Evolutionary conservation across 768 basidiomycete species (phyloP).

Genomic region (Tulasnella sp.): DNA sequence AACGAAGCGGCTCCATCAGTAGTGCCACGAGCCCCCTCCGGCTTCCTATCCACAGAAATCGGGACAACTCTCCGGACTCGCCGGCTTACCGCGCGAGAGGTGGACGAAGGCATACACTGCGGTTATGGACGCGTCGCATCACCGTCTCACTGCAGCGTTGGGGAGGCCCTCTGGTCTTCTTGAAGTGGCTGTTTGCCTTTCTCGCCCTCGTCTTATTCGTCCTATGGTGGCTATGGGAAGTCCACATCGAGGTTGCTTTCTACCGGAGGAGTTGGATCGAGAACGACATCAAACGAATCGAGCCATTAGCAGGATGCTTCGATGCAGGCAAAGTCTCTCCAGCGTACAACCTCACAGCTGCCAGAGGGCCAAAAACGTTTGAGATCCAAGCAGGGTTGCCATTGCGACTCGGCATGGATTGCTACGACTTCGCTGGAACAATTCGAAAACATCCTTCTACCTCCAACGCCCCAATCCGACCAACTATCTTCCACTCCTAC

Average conservation of each 20-base stretch:
- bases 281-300: constrained; percentile 51
- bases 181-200: constrained; percentile 17
- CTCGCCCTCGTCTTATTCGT: constrained; percentile 41
- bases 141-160: not conserved
- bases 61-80: not conserved
- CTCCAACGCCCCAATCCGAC: constrained; percentile 24
- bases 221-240: constrained; percentile 42
- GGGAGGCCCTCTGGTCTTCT: not conserved
- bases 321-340: constrained; percentile 44
- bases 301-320: constrained; percentile 65
- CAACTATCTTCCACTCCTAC: constrained; percentile 76
- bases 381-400: constrained; percentile 72
- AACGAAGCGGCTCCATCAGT: not conserved
- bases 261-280: constrained; percentile 67
- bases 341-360: constrained; percentile 45
- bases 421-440: constrained; percentile 85
- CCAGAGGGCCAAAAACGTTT: constrained; percentile 42
- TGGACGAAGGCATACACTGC: not conserved
- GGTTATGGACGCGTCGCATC: not conserved
- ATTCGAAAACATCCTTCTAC: constrained; percentile 34
- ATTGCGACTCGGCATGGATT: constrained; percentile 71
- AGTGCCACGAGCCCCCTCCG: not conserved
- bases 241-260: constrained; percentile 74
- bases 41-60: not conserved
- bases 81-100: not conserved